These are phyloP conservation scores for Fusarium tupiense DNA, from an alignment of 2,329 filamentous ascomycete genomes.

Conservation along the genomic window DNA sequence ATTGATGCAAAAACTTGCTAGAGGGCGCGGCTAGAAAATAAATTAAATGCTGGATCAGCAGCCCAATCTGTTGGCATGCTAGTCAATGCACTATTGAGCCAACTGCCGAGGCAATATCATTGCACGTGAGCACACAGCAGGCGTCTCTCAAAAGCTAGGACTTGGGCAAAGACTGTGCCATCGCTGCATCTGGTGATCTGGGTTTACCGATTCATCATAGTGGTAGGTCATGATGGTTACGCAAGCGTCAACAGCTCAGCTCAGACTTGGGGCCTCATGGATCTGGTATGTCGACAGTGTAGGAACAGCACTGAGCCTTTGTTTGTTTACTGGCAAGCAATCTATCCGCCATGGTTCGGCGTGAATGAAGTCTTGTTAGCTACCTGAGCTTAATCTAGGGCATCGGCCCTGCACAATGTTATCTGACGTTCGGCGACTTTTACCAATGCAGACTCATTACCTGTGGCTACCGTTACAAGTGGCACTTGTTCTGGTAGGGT, in stretches of 20 bases:
- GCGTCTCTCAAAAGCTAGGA: too few relatives aligned
- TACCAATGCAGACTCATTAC: neutral
- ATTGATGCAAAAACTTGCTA: neutral
- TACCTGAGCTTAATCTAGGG: too few relatives aligned
- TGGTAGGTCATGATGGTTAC: too few relatives aligned
- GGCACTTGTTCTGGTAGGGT: too few relatives aligned
- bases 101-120: neutral
- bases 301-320: neutral
- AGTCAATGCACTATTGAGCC: too few relatives aligned
- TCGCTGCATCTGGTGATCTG: neutral
- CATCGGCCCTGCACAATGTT: too few relatives aligned
- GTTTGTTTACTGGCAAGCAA: neutral
- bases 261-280: neutral
- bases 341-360: fast-evolving
- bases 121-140: neutral
- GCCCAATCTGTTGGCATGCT: neutral
- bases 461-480: neutral
- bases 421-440: neutral
- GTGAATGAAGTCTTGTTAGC: too few relatives aligned
- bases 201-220: too few relatives aligned
- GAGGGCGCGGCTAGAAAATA: neutral
- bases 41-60: neutral
- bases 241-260: neutral
- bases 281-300: neutral
- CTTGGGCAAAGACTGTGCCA: too few relatives aligned